phyloP scores from a whole-genome alignment of 116 monocot genomes.

The Iris pallida region DNA sequence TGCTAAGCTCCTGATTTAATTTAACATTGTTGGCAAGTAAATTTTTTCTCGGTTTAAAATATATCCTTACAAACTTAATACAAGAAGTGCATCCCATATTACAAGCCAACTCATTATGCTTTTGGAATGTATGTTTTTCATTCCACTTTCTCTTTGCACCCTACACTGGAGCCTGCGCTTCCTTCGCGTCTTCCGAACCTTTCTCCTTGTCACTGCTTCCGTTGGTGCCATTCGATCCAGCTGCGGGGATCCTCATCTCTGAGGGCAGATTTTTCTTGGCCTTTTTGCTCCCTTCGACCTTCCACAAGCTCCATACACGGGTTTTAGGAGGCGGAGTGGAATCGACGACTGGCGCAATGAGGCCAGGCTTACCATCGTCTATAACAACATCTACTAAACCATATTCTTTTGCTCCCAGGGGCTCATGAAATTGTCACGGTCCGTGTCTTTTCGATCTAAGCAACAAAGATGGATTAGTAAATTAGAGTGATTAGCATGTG shows the following conservation, averaged over 20 bases:
- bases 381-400: constrained; percentile 84
- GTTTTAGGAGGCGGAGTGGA: constrained; percentile 74
- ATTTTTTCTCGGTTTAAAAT: too few relatives aligned
- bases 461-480: not conserved
- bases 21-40: too few relatives aligned
- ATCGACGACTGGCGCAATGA: constrained; percentile 80
- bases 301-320: constrained; percentile 77
- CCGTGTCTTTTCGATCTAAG: constrained; percentile 78
- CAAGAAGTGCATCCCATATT: too few relatives aligned
- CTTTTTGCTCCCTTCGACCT: constrained; percentile 64
- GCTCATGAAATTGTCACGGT: constrained; percentile 93
- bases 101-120: too few relatives aligned
- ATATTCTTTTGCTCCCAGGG: constrained; percentile 98
- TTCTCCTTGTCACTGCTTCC: constrained; percentile 32
- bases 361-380: constrained; percentile 89
- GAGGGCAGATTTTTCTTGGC: constrained; percentile 69
- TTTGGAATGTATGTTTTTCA: too few relatives aligned
- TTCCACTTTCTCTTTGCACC: not conserved
- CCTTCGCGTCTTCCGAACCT: constrained; percentile 39
- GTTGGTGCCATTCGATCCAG: constrained; percentile 17
- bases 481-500: not conserved
- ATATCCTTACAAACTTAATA: too few relatives aligned
- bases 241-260: constrained; percentile 45
- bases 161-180: constrained; percentile 39
- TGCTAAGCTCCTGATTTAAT: too few relatives aligned